Evolutionary conservation across 2,329 filamentous ascomycete genomes (phyloP), one percentile per base, ranked within the genome.

Genomic region (Fusarium drepaniforme): DNA sequence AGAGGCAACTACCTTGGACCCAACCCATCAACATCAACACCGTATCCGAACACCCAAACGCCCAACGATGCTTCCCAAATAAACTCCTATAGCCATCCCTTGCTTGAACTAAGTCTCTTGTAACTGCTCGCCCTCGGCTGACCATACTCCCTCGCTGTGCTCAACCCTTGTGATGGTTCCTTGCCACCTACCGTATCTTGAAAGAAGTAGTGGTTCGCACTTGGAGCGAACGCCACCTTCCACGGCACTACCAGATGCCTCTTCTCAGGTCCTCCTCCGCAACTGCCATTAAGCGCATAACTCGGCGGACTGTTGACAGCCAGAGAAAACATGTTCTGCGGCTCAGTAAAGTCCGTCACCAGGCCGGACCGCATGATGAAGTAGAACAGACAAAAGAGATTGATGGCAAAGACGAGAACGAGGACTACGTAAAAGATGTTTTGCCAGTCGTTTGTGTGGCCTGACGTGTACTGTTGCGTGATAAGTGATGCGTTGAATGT

Each of bases 341-440:
- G 93, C 77, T 96, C 93, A 0, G 91, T 93, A 79, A 93, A 95
- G 83, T 96, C 94, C 1, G 93, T 95, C 9, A 96, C 90, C 25
- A 94, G 88, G 1, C 90, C 89, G 0, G 85, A 84, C 8, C 84
- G 80, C 73, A 88, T 85, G 57, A 89, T 79, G 61, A 92, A 80
- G 82, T 94, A 95, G 3, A 84, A 78, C 0, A 94, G 83, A 67
- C 92, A 93, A 44, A 92, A 84, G 30, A 92, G 69, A 79, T 94
- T 95, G 76, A 93, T 90, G 28, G 89, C 72, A 77, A 95, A 93
- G 2, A 93, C 91, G 16, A 91, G 82, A 2, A 88, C 78, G 0
- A 96, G 88, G 0, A 95, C 86, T 2, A 91, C 67, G 78, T 93
- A 92, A 82, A 96, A 96, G 1, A 90, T 83, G 7, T 83, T 86